These are phyloP conservation scores for Pseudopyricularia cyperi DNA, from an alignment of 2,329 filamentous ascomycete genomes.

Conservation along the genomic window DNA sequence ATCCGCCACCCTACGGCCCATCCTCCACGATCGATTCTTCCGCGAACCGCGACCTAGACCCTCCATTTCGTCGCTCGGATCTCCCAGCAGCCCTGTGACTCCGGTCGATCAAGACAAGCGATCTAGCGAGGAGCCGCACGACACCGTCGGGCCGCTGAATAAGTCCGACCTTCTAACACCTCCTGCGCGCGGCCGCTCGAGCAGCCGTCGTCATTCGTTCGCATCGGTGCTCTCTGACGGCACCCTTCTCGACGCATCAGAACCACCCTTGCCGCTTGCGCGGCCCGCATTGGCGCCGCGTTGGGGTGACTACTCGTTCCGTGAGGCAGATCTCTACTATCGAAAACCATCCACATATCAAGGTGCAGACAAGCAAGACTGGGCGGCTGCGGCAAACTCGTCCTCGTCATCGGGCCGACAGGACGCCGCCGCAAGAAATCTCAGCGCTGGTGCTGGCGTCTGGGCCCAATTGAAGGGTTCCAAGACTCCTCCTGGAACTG, in stretches of 20 bases:
- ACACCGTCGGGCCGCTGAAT: not conserved
- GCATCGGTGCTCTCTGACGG: constrained; percentile 5
- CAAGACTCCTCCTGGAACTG: not conserved
- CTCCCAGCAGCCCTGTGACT: not conserved
- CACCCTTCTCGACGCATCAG: constrained; percentile 4
- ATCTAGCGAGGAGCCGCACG: not conserved
- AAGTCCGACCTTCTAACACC: not conserved
- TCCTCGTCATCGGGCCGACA: not conserved
- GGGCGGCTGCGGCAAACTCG: not conserved
- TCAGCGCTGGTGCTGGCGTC: not conserved
- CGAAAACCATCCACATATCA: not conserved
- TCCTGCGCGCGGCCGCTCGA: not conserved
- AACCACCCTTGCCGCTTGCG: constrained; percentile 2
- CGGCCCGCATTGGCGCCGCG: constrained; percentile 10
- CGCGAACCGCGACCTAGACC: not conserved
- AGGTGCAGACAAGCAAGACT: not conserved
- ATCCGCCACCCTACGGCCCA: not conserved
- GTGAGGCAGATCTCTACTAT: constrained; percentile 22
- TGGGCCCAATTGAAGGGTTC: not conserved
- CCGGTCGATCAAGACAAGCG: not conserved
- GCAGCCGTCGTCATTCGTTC: not conserved
- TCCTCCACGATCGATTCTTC: not conserved
- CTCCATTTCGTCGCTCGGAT: not conserved
- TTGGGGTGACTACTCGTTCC: constrained; percentile 21
- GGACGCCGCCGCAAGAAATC: not conserved